Evolutionary conservation across 306 rosid species (phyloP).

Genomic region (Cicer chorassanicum): DNA sequence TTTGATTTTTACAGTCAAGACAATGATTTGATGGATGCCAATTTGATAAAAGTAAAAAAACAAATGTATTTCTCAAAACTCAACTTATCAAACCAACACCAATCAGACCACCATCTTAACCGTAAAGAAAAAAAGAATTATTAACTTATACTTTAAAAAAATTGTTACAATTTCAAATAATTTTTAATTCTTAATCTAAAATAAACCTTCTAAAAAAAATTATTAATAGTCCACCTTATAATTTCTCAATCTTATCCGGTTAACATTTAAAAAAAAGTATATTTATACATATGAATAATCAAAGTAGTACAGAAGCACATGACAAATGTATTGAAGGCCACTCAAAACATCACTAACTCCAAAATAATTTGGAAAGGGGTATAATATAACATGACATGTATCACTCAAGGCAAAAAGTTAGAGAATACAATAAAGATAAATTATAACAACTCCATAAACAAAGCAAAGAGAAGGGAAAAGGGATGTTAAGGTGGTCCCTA

Average conservation of each 20-base stretch:
- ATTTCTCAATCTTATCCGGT: slow-evolving; percentile 13
- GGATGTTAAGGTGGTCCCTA: slow-evolving; percentile 60
- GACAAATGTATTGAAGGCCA: slow-evolving; percentile 54
- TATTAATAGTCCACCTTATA: too few relatives aligned
- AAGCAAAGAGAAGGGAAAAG: slow-evolving; percentile 42
- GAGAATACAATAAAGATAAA: slow-evolving; percentile 45
- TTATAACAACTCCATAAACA: slow-evolving; percentile 47
- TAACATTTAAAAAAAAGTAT: slow-evolving; percentile 38
- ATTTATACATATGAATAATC: slow-evolving; percentile 15
- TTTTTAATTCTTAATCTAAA: too few relatives aligned
- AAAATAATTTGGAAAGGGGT: slow-evolving; percentile 42
- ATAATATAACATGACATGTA: slow-evolving; percentile 35
- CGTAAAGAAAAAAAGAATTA: too few relatives aligned
- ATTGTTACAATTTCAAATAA: too few relatives aligned
- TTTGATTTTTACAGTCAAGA: too few relatives aligned
- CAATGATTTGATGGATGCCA: too few relatives aligned
- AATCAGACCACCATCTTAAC: too few relatives aligned
- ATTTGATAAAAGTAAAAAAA: too few relatives aligned
- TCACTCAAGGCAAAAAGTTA: slow-evolving; percentile 44
- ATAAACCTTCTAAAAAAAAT: too few relatives aligned
- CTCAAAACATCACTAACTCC: slow-evolving; percentile 57
- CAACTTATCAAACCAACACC: too few relatives aligned
- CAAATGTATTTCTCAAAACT: too few relatives aligned
- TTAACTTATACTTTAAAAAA: too few relatives aligned
- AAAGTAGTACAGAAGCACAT: slow-evolving; percentile 54